Conservation (phyloP, 1,139 yeast genomes). For the Lodderomyces beijingensis region DNA sequence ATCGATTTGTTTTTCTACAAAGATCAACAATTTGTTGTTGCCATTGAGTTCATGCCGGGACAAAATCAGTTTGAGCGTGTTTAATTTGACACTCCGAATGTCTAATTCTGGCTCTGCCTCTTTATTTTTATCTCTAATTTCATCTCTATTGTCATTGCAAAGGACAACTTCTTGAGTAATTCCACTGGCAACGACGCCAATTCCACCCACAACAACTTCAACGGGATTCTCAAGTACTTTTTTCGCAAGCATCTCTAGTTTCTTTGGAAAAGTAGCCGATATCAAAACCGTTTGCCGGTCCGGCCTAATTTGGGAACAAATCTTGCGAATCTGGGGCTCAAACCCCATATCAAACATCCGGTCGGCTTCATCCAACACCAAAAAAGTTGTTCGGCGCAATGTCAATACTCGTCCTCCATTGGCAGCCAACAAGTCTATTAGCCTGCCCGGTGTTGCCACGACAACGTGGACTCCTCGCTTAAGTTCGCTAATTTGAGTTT, state of each 20-base stretch:
- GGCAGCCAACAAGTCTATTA: conserved; percentile 83
- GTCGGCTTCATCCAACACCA: conserved; percentile 95
- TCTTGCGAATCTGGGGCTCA: conserved; percentile 90
- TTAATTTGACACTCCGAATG: conserved; percentile 50
- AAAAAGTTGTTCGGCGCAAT: conserved; percentile 65
- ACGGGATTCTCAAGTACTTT: conserved; percentile 60
- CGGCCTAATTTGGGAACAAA: conserved; percentile 73
- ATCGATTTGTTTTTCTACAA: conserved; percentile 80
- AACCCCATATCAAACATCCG: conserved; percentile 97
- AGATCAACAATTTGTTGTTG: conserved; percentile 58
- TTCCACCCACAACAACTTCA: conserved; percentile 77
- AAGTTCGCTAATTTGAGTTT: conserved; percentile 74
- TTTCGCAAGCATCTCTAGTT: conserved; percentile 71
- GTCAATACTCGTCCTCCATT: conserved; percentile 77
- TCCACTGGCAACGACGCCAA: conserved; percentile 79
- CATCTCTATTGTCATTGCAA: conserved; percentile 32
- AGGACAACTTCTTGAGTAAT: conserved; percentile 70
- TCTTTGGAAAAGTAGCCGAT: conserved; percentile 89
- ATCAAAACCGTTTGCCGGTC: conserved; percentile 90
- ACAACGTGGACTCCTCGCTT: conserved; percentile 77
- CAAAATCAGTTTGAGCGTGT: conserved; percentile 26
- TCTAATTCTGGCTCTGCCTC: conserved; percentile 56
- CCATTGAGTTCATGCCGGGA: conserved; percentile 10
- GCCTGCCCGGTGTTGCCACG: conserved; percentile 94
- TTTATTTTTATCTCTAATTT: too few species aligned